phyloP scores from a whole-genome alignment of 2,329 filamentous ascomycete genomes.

The Phialophora chinensis region DNA sequence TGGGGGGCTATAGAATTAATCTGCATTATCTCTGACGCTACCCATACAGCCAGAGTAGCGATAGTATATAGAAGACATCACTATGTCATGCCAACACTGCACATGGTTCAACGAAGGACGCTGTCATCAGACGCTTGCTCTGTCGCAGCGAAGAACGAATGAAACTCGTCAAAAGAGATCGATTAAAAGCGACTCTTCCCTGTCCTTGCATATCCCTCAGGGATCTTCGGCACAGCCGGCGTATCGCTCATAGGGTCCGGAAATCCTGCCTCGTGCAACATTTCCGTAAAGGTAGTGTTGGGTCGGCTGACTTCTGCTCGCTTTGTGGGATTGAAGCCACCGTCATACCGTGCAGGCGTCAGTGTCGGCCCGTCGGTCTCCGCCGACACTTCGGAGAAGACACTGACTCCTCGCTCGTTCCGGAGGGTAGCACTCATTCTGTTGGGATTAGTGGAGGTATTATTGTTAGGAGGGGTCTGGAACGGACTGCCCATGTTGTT shows the following conservation, averaged over 20 bases:
- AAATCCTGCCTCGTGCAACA: conserved; percentile 38
- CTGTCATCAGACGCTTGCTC: conserved; percentile 7
- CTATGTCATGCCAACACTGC: background rate
- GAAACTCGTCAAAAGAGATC: conserved; percentile 15
- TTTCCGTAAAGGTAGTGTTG: conserved; percentile 38
- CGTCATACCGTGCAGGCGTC: conserved; percentile 35
- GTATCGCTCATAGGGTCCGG: conserved; percentile 32
- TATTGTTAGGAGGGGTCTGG: conserved; percentile 34
- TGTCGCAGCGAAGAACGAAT: conserved; percentile 8
- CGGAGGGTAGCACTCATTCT: conserved; percentile 21
- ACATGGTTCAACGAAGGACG: conserved; percentile 4
- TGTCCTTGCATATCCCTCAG: conserved; percentile 28
- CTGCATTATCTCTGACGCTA: conserved; percentile 23
- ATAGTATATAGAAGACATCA: conserved; percentile 16
- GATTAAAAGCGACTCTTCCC: conserved; percentile 14
- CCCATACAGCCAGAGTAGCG: conserved; percentile 22
- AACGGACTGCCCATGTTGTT: conserved; percentile 38
- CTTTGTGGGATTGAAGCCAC: conserved; percentile 24
- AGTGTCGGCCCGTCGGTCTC: conserved; percentile 25
- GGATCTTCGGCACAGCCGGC: conserved; percentile 35
- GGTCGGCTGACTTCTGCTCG: conserved; percentile 30
- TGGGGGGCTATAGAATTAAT: conserved; percentile 1
- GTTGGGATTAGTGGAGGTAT: conserved; percentile 7
- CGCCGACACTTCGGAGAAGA: conserved; percentile 24
- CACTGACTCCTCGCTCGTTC: conserved; percentile 27